phyloP scores from a whole-genome alignment of 805 yeast species.

The Cyberlindnera xishuangbannaensis region DNA sequence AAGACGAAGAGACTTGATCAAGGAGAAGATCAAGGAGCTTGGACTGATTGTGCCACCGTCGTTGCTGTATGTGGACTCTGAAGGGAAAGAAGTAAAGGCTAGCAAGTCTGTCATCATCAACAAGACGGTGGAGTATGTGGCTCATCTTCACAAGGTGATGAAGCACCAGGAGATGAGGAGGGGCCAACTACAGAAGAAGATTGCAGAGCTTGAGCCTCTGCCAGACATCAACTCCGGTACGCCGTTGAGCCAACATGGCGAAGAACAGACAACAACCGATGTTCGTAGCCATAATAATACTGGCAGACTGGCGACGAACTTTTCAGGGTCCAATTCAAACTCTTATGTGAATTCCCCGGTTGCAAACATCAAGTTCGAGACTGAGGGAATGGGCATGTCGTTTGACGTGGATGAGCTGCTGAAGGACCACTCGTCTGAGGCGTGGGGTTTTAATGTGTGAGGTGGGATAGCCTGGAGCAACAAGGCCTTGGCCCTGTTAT shows the following conservation, averaged over 20 bases:
- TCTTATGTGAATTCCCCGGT: conserved; percentile 11
- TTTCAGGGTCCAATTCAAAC: conserved; percentile 3
- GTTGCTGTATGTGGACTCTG: conserved; percentile 37
- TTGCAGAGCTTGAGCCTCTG: conserved; percentile 29
- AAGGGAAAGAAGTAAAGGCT: conserved; percentile 66
- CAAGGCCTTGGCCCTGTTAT: too few species aligned
- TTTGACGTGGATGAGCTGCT: conserved; percentile 25
- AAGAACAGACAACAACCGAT: conserved; percentile 2
- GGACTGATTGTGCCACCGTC: conserved; percentile 79
- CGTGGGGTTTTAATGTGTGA: conserved; percentile 6
- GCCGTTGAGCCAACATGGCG: conserved; percentile 6
- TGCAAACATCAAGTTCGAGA: conserved; percentile 15
- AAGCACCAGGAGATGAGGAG: conserved; percentile 47
- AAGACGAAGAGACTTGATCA: conserved; percentile 83
- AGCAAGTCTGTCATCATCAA: conserved; percentile 75
- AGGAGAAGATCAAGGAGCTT: conserved; percentile 80
- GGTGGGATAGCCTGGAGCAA: too few species aligned
- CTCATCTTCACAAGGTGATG: conserved; percentile 56
- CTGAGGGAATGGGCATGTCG: conserved; percentile 19
- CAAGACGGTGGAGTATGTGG: conserved; percentile 76
- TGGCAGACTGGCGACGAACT: neutral
- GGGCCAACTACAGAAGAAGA: conserved; percentile 33
- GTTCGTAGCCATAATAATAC: neutral
- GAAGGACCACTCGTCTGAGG: conserved; percentile 16
- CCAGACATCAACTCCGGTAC: conserved; percentile 14